phyloP scores from a whole-genome alignment of 306 rosid species.

The Quercus gilva region DNA sequence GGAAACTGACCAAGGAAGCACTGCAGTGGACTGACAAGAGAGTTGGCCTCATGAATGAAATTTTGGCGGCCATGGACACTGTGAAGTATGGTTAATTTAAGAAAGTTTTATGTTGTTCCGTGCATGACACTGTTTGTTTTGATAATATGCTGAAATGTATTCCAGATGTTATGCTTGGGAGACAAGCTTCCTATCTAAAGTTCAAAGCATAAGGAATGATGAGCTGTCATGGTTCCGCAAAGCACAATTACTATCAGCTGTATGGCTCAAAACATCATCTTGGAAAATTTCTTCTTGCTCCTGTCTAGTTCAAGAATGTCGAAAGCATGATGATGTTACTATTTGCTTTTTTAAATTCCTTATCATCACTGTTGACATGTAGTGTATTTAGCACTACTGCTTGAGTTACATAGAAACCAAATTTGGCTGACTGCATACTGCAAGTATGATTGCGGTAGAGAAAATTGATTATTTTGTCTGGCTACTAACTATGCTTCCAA shows the following conservation, averaged over 20 bases:
- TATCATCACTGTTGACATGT: background rate
- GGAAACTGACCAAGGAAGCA: constrained; percentile 69
- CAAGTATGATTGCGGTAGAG: background rate
- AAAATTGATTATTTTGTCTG: background rate
- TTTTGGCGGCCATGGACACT: constrained; percentile 84
- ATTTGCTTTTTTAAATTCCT: background rate
- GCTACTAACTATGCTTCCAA: background rate
- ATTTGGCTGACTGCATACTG: constrained; percentile 8
- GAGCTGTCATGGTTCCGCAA: constrained; percentile 70
- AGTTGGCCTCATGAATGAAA: constrained; percentile 84
- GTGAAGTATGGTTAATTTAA: constrained; percentile 60
- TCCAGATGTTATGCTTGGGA: constrained; percentile 95
- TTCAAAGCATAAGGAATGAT: constrained; percentile 58
- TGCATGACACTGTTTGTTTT: constrained; percentile 12
- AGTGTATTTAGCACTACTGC: background rate
- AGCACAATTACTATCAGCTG: constrained; percentile 73
- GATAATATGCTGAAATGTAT: constrained; percentile 30
- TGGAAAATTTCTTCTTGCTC: constrained; percentile 3
- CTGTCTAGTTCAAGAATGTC: background rate
- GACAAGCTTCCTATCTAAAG: constrained; percentile 69
- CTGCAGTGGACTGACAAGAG: constrained; percentile 77
- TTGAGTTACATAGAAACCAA: background rate
- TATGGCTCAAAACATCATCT: constrained; percentile 33
- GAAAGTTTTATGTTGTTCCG: background rate
- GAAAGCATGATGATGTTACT: background rate